phyloP scores from a whole-genome alignment of 139 green algal species.

The Closterium sp. region DNA sequence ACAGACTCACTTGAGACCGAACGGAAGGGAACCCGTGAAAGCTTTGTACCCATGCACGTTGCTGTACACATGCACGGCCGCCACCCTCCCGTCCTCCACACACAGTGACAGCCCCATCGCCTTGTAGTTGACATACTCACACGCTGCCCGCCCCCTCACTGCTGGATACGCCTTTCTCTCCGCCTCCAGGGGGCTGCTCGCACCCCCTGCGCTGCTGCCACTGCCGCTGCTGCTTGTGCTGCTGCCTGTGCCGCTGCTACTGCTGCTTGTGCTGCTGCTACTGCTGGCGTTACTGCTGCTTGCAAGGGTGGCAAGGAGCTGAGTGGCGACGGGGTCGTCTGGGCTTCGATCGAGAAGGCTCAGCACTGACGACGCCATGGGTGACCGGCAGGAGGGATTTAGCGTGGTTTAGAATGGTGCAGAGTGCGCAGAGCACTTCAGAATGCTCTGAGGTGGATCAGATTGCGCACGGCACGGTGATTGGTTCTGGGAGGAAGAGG shows the following conservation, averaged over 20 bases:
- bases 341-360: neutral
- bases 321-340: neutral
- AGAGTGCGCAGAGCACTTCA: too few relatives aligned
- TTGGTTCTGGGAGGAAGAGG: neutral
- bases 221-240: neutral
- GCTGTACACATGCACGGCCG: conserved; percentile 17
- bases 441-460: neutral
- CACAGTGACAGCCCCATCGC: conserved; percentile 11
- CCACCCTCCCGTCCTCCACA: conserved; percentile 7
- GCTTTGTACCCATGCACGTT: neutral
- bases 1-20: neutral
- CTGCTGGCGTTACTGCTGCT: neutral
- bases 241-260: neutral
- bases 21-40: neutral
- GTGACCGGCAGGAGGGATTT: neutral
- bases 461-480: neutral
- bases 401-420: neutral
- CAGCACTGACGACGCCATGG: neutral
- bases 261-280: neutral
- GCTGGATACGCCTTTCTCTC: conserved; percentile 1
- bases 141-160: neutral
- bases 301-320: neutral
- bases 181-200: neutral
- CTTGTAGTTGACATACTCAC: conserved; percentile 25
- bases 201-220: neutral